These are phyloP conservation scores for Diaporthe velutina DNA, from an alignment of 2,329 filamentous ascomycete genomes.

Conservation along the genomic window DNA sequence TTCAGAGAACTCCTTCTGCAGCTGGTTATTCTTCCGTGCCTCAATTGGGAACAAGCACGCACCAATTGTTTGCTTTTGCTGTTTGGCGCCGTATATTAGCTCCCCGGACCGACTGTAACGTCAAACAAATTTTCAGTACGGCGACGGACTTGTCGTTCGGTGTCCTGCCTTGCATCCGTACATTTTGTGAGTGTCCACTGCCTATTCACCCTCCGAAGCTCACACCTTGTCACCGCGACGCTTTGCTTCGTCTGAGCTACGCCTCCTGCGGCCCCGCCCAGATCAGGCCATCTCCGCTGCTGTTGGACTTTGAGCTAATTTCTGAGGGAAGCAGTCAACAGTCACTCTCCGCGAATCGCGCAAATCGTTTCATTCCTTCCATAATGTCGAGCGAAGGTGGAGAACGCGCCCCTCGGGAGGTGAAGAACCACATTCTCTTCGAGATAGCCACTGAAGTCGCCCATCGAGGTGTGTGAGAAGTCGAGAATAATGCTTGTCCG, in stretches of 20 bases:
- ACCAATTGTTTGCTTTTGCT: neutral
- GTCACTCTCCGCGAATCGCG: slow-evolving; percentile 23
- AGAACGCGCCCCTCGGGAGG: slow-evolving; percentile 71
- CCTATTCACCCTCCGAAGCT: neutral
- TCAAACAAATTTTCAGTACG: neutral
- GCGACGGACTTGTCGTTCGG: neutral
- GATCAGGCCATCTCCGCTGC: slow-evolving; percentile 1
- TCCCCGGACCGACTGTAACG: slow-evolving; percentile 1
- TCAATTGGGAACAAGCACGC: slow-evolving; percentile 6
- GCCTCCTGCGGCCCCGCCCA: neutral
- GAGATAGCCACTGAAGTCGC: slow-evolving; percentile 98
- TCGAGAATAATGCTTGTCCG: neutral
- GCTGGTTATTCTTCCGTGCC: neutral
- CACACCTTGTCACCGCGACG: neutral
- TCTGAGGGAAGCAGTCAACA: neutral
- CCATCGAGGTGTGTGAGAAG: slow-evolving; percentile 79
- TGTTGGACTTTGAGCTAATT: neutral
- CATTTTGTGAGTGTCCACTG: slow-evolving; percentile 14
- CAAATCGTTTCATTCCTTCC: slow-evolving; percentile 5
- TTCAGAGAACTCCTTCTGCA: neutral
- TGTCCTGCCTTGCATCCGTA: neutral
- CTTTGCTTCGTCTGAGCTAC: neutral
- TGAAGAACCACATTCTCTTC: slow-evolving; percentile 96
- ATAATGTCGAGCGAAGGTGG: slow-evolving; percentile 62
- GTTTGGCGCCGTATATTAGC: neutral